Conservation (phyloP, 805 yeast species). For the Pichia eremophila region DNA sequence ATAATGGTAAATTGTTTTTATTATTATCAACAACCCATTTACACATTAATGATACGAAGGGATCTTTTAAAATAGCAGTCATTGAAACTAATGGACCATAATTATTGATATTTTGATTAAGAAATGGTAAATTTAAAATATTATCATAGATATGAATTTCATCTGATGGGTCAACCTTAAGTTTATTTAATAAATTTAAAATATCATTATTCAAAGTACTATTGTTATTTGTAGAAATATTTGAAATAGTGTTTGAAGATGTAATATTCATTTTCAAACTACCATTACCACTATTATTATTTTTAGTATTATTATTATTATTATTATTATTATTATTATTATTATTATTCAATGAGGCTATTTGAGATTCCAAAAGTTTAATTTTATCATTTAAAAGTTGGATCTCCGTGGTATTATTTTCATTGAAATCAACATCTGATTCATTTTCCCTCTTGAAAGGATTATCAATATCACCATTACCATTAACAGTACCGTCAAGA, state of each 20-base stretch:
- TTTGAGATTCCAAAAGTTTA: too few species aligned
- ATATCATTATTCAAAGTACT: not conserved
- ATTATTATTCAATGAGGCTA: too few species aligned
- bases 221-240: too few species aligned
- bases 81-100: constrained; percentile 45
- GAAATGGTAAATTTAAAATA: constrained; percentile 9
- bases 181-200: not conserved
- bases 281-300: too few species aligned
- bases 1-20: constrained; percentile 3
- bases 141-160: constrained; percentile 33
- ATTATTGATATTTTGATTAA: constrained; percentile 27
- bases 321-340: too few species aligned
- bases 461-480: too few species aligned
- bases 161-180: constrained; percentile 26
- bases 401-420: not conserved
- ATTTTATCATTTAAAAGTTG: too few species aligned
- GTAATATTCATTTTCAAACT: too few species aligned
- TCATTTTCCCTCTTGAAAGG: not conserved
- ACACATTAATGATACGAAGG: constrained; percentile 28
- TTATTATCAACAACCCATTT: constrained; percentile 12
- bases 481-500: too few species aligned
- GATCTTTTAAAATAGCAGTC: constrained; percentile 39
- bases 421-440: not conserved
- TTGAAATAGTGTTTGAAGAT: too few species aligned
- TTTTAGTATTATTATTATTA: too few species aligned